Conservation (phyloP, 441 rosid genomes). For the Rhodomyrtus psidioides region DNA sequence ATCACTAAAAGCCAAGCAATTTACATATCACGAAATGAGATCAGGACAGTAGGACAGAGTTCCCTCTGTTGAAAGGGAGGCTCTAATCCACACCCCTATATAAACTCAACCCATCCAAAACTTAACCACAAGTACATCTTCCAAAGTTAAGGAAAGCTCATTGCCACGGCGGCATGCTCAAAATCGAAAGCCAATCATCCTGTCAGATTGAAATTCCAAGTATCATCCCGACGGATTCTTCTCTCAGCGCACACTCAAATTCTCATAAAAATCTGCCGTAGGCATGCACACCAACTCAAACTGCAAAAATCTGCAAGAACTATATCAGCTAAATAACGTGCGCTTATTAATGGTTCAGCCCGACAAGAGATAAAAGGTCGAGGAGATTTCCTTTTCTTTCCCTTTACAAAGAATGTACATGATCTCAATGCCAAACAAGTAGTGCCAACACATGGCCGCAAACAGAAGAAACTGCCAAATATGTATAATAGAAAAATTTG, state of each 20-base stretch:
- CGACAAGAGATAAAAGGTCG: neutral
- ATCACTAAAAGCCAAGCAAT: neutral
- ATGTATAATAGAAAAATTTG: neutral
- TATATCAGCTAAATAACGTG: neutral
- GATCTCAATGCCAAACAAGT: conserved; percentile 28
- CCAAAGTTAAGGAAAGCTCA: neutral
- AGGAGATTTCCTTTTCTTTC: conserved; percentile 10
- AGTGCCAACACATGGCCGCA: conserved; percentile 13
- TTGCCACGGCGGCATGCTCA: neutral
- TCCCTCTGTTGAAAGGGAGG: neutral
- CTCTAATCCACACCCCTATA: neutral
- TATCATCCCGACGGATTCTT: neutral
- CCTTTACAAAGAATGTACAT: conserved; percentile 45
- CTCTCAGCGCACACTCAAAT: neutral
- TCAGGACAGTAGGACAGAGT: neutral
- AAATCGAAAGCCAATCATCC: neutral
- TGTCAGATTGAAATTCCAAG: neutral
- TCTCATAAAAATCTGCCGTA: neutral
- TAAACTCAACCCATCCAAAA: neutral
- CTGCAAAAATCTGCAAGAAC: neutral
- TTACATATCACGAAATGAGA: neutral
- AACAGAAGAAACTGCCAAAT: conserved; percentile 10
- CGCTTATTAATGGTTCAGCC: neutral
- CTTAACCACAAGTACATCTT: neutral
- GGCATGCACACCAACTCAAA: neutral